Evolutionary conservation across 352 stramenopile genomes (phyloP), one percentile per base, ranked within the genome.

Genomic region (Phytopythium boreale): DNA sequence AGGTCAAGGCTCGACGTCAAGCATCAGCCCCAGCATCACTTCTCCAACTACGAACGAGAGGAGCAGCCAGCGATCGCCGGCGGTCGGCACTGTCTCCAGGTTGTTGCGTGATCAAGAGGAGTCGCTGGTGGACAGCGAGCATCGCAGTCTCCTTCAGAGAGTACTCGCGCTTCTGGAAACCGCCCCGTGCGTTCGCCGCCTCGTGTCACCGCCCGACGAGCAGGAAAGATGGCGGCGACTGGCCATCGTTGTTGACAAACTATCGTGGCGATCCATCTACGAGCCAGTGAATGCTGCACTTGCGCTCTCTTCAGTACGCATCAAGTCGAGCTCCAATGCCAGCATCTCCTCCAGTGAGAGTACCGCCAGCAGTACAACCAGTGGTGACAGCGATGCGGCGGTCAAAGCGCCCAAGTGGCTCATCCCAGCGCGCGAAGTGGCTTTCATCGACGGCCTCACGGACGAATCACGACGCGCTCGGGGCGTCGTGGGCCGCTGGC

Each of bases 401-500:
- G 12, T 15, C 53, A 53, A 53, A 4, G 2, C 31, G 11, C 31
- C 29, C 1, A 59, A 46, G 22, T 59, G 53, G 53, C 19, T 59
- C 4, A 44, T 59, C 11, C 53, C 53, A 27, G 53, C 53, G 4
- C 53, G 24, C 34, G 53, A 59, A 34, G 53, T 59, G 11, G n/a
- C 24, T 8, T 34, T 59, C 8, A 29, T 47, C 20, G 31, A 46
- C 37, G 20, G 6, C 1, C 53, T 59, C 9, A 59, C 53, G 4
- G 34, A 59, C 20, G 34, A 59, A 6, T 46, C 53, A 2, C 31
- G 53, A 5, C 53, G 53, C 11, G n/a, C 53, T 17, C n/a, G 53
- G 10, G 53, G 53, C 1, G 4, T 59, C 20, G 53, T 59, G 1
- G 53, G 34, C 37, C 53, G 34, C 2, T 59, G 53, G 53, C 31